Evolutionary conservation across 129 eudicot species (phyloP), one percentile per base, ranked within the genome.

Genomic region (Flaveria linearis): DNA sequence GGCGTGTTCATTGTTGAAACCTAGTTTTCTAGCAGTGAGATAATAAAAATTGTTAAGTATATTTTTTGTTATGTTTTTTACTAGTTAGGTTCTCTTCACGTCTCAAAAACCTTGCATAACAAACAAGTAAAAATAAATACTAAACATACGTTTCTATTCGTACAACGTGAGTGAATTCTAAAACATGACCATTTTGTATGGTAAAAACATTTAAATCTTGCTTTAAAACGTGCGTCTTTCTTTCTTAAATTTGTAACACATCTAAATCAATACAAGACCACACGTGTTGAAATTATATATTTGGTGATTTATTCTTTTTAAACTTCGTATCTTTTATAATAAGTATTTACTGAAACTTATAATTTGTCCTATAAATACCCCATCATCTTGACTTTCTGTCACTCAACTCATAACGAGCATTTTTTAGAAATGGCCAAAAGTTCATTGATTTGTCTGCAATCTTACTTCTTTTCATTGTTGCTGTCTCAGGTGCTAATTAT

Each of bases 391-490:
- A 47, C 16, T 3, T 10, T 47, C 16, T 11, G 16, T 47, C 53
- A 47, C 53, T 47, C 53, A 47, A 47, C 53, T 47, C 12, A 43
- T 7, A 43, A 43, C 12, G 12, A 47, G 4, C 53, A 47, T 47
- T 47, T n/a, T 47, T 47, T 47, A 47, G 13, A 46, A 47, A 47
- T 47, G 53, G 53, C 16, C 5, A 47, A 47, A 47, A 12, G 53
- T 47, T 47, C 16, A 47, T 47, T 47, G 12, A 13, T 47, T 47
- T 47, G 53, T 47, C 30, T 20, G 50, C 16, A 7, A 7, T 72
- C 12, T 36, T 72, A 11, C 5, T 51, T 22, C 72, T 67, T 33
- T 72, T 55, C 20, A 9, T 72, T n/a, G 43, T 72, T 56, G 76
- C 66, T 17, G 18, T 72, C 33, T 36, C 66, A 53, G 76, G 76